Conservation (phyloP, 148 eudicot genomes). For the Polygonum aviculare region DNA sequence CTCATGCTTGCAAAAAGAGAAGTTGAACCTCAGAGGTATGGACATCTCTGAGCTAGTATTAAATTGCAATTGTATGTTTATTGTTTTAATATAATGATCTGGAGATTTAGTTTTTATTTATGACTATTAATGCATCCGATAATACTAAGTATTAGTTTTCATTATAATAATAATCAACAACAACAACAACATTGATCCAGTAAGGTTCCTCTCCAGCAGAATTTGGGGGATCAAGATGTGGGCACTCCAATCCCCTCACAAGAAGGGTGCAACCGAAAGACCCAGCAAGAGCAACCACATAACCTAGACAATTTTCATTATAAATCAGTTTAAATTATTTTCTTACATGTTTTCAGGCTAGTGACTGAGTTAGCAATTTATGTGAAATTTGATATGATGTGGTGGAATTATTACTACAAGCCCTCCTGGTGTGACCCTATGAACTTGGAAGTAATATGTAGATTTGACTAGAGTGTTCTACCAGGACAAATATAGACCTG, state of each 20-base stretch:
- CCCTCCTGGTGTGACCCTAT: not conserved
- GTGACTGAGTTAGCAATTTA: not conserved
- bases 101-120: not conserved
- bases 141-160: not conserved
- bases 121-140: not conserved
- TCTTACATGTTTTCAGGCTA: not conserved
- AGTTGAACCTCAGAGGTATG: constrained; percentile 64
- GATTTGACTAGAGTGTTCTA: not conserved
- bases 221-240: no score
- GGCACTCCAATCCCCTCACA: no score
- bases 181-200: no score
- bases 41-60: not conserved
- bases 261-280: no score
- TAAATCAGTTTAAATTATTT: not conserved
- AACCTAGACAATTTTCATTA: no score
- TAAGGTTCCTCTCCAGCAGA: no score
- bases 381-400: not conserved
- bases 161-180: no score
- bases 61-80: not conserved
- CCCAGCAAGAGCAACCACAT: no score
- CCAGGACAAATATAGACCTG: not conserved
- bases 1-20: constrained; percentile 92
- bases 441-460: not conserved
- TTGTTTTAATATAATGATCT: not conserved
- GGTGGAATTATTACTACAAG: not conserved